A percentile compares a stretch with the other conserved stretches of the same genome.
Evolutionary conservation across 192 early-diverging fungal genomes (phyloP).

Genomic region (Gonapodya prolifera): DNA sequence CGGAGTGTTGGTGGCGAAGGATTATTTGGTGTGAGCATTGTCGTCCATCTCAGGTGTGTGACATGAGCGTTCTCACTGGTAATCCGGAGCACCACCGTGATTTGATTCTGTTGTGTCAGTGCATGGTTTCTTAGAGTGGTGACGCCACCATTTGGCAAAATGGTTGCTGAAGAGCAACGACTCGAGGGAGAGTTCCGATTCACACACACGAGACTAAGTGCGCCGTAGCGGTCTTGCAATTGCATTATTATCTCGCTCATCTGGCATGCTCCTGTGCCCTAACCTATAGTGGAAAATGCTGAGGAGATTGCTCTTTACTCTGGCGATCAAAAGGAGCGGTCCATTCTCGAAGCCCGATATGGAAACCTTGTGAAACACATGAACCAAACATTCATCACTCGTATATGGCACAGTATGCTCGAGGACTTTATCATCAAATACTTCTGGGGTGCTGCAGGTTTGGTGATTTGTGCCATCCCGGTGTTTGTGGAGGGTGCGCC

Average conservation of each 20-base stretch:
- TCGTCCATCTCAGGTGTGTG: conserved; percentile 53
- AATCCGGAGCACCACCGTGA: not conserved
- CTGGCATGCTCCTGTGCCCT: not conserved
- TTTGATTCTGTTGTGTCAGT: not conserved
- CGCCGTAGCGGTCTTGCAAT: not conserved
- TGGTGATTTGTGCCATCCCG: conserved; percentile 73
- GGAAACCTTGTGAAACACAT: conserved; percentile 71
- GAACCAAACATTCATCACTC: conserved; percentile 68
- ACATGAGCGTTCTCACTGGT: conserved; percentile 22
- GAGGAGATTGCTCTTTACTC: conserved; percentile 90
- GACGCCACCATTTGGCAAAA: conserved; percentile 92
- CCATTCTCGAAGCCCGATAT: conserved; percentile 66
- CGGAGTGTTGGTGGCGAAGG: conserved; percentile 74
- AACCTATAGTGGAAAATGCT: conserved; percentile 58
- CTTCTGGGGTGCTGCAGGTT: conserved; percentile 88
- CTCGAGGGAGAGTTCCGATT: conserved; percentile 91
- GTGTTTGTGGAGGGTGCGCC: conserved; percentile 50
- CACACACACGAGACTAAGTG: conserved; percentile 74
- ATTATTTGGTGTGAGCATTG: conserved; percentile 64
- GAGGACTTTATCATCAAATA: conserved; percentile 99
- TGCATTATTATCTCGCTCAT: not conserved
- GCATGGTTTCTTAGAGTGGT: conserved; percentile 52
- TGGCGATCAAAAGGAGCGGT: conserved; percentile 73
- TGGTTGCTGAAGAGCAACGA: conserved; percentile 83
- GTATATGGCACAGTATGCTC: conserved; percentile 85